A percentile compares a stretch with the other conserved stretches of the same genome.
Evolutionary conservation across 2,329 filamentous ascomycete genomes (phyloP).

Genomic region (Berkeleyomyces rouxiae): DNA sequence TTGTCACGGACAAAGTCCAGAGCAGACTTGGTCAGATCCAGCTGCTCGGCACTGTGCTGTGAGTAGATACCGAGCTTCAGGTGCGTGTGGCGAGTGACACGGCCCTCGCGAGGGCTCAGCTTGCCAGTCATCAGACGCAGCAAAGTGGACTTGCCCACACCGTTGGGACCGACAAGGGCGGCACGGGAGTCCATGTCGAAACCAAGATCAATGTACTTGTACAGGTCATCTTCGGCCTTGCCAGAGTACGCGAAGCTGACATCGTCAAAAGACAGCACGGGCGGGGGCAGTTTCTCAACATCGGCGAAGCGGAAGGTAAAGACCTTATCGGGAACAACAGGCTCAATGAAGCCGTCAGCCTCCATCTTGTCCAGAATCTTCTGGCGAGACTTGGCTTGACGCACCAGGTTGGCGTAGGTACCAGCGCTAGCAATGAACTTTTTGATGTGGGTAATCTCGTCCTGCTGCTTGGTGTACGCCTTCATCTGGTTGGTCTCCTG

Average conservation of each 20-base stretch:
- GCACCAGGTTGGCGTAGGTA: slow-evolving; percentile 98
- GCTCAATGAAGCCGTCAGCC: slow-evolving; percentile 95
- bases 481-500: slow-evolving; percentile 98
- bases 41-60: slow-evolving; percentile 95
- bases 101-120: slow-evolving; percentile 66
- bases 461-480: slow-evolving; percentile 97
- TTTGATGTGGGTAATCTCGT: slow-evolving; percentile 98
- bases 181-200: slow-evolving; percentile 99
- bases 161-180: slow-evolving; percentile 91
- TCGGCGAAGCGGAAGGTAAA: slow-evolving; percentile 98
- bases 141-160: slow-evolving; percentile 96
- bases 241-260: slow-evolving; percentile 98
- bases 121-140: slow-evolving; percentile 94
- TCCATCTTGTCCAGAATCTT: slow-evolving; percentile 99
- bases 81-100: slow-evolving; percentile 85
- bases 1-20: slow-evolving; percentile 97
- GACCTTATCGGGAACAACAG: slow-evolving; percentile 65
- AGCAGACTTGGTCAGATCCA: slow-evolving; percentile 93
- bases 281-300: slow-evolving; percentile 96
- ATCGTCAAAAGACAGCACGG: slow-evolving; percentile 88
- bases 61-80: slow-evolving; percentile 97
- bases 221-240: slow-evolving; percentile 74
- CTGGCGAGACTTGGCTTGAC: slow-evolving; percentile 96
- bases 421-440: slow-evolving; percentile 99
- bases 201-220: slow-evolving; percentile 92